A percentile compares a stretch with the other conserved stretches of the same genome.
These are phyloP conservation scores for Butyriboletus regius DNA, from an alignment of 1,284 basidiomycete species.

Conservation along the genomic window DNA sequence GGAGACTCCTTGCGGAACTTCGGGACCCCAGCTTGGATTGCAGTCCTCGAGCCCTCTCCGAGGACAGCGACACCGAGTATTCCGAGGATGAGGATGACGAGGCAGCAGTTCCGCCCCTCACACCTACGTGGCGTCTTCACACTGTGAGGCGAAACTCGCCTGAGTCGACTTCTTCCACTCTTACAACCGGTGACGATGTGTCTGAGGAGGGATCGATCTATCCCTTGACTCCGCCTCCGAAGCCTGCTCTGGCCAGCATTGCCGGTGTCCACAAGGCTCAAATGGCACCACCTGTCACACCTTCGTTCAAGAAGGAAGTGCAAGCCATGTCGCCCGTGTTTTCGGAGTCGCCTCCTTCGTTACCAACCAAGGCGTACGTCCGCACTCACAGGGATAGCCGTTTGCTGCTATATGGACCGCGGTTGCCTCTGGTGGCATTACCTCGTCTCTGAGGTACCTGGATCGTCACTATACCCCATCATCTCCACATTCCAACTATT, in stretches of 20 bases:
- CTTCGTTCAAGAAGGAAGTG: not conserved
- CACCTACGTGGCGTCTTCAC: not conserved
- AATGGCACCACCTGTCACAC: not conserved
- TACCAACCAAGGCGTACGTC: slow-evolving; percentile 6
- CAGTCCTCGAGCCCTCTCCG: slow-evolving; percentile 5
- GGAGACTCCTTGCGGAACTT: slow-evolving; percentile 16
- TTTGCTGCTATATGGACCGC: not conserved
- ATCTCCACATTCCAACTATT: slow-evolving; percentile 12
- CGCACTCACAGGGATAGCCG: not conserved
- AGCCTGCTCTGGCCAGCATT: not conserved
- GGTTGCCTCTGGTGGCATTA: slow-evolving; percentile 4
- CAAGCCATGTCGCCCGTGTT: not conserved
- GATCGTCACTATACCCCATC: not conserved
- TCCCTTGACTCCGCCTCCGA: slow-evolving; percentile 15
- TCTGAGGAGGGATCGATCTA: slow-evolving; percentile 6
- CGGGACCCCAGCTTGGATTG: slow-evolving; percentile 11
- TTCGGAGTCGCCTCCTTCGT: not conserved
- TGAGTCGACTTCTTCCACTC: not conserved
- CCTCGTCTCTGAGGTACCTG: slow-evolving; percentile 5
- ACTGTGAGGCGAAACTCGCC: not conserved
- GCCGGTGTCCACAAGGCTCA: not conserved
- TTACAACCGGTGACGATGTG: not conserved
- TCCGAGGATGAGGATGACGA: not conserved
- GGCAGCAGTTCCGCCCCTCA: not conserved
- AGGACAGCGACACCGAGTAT: slow-evolving; percentile 7